These are phyloP conservation scores for Lyophyllum decastes DNA, from an alignment of 768 basidiomycete genomes.

Conservation along the genomic window DNA sequence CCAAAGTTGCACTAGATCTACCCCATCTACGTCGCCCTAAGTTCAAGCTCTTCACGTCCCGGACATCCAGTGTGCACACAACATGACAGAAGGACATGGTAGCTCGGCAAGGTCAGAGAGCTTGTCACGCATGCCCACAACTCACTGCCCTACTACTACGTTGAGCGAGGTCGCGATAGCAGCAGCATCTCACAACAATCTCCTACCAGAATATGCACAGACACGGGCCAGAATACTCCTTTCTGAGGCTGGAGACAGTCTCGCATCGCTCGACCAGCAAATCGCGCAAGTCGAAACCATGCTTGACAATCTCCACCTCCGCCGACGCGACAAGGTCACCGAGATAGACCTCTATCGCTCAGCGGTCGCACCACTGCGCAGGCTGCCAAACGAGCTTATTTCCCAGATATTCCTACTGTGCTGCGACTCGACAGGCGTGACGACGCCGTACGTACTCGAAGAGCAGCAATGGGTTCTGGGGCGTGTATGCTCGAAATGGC, in stretches of 20 bases:
- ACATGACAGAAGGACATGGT: too few species aligned
- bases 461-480: conserved; percentile 1
- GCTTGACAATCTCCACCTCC: not conserved
- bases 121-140: too few species aligned
- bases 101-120: too few species aligned
- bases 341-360: conserved; percentile 3
- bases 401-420: conserved; percentile 6
- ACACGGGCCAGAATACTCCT: not conserved
- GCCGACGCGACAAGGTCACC: not conserved
- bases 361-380: conserved; percentile 4
- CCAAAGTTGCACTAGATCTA: too few species aligned
- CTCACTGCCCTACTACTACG: not conserved
- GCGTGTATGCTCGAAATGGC: conserved; percentile 8
- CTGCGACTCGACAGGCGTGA: not conserved
- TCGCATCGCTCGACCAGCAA: not conserved
- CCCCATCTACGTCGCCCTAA: too few species aligned
- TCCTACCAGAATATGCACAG: not conserved
- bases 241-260: not conserved
- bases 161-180: not conserved
- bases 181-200: not conserved
- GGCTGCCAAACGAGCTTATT: conserved; percentile 5
- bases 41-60: too few species aligned
- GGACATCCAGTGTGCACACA: too few species aligned
- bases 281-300: not conserved
- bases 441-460: not conserved